phyloP scores from a whole-genome alignment of 78 protist species.

The Dictyostelium firmibasis region DNA sequence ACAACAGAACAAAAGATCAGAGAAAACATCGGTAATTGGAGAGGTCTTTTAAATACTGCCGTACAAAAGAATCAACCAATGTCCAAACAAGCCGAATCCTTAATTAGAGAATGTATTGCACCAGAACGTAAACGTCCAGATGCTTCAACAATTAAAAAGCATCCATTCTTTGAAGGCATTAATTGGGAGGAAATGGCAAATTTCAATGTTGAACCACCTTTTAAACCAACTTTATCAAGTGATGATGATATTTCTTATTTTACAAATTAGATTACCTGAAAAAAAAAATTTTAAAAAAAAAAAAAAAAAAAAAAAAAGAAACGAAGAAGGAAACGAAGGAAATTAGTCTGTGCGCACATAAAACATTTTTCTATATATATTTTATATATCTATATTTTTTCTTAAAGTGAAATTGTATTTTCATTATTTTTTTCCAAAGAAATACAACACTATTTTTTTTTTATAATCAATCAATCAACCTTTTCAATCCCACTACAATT shows the following conservation, averaged over 20 bases:
- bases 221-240: conserved; percentile 27
- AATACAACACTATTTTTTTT: neutral
- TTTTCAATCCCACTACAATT: neutral
- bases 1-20: conserved; percentile 75
- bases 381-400: neutral
- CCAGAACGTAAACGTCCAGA: conserved; percentile 74
- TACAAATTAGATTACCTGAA: neutral
- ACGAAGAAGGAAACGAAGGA: neutral
- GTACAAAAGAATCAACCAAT: conserved; percentile 29
- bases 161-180: conserved; percentile 76
- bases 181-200: conserved; percentile 22
- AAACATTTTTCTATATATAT: neutral
- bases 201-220: conserved; percentile 23
- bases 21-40: conserved; percentile 80
- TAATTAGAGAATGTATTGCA: conserved; percentile 71
- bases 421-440: neutral
- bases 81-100: conserved; percentile 53
- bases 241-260: neutral
- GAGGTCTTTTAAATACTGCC: conserved; percentile 70
- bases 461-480: neutral
- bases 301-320: neutral
- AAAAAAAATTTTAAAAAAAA: neutral
- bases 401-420: neutral
- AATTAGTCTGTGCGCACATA: neutral
- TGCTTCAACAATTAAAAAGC: conserved; percentile 33